A percentile compares a stretch with the other conserved stretches of the same genome.
phyloP scores from a whole-genome alignment of 2,329 filamentous ascomycete species.

The Macrophomina phaseolina region DNA sequence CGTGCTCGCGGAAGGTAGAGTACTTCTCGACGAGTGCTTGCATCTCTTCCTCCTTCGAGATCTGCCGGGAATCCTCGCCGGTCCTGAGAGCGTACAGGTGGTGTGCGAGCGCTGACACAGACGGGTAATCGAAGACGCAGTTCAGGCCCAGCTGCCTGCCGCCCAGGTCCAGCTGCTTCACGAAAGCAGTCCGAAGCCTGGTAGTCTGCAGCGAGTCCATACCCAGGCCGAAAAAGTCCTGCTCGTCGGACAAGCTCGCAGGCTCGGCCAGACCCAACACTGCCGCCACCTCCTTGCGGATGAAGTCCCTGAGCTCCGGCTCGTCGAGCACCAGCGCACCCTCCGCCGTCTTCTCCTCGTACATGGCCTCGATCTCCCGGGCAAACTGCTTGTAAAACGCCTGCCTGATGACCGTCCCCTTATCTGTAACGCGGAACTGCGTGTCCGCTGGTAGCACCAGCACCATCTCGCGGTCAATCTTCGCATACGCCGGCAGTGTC shows the following conservation, averaged over 20 bases:
- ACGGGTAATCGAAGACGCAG: conserved; percentile 64
- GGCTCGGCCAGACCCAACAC: conserved; percentile 32
- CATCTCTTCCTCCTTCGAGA: conserved; percentile 53
- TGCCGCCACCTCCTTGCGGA: conserved; percentile 33
- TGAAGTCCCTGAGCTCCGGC: conserved; percentile 41
- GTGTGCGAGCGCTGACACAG: conserved; percentile 52
- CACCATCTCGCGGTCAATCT: conserved; percentile 62
- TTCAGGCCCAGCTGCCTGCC: conserved; percentile 58
- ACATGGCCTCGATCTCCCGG: conserved; percentile 54
- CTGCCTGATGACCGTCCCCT: conserved; percentile 62
- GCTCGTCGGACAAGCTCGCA: conserved; percentile 28
- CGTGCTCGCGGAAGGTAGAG: conserved; percentile 43
- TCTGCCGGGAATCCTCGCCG: conserved; percentile 41
- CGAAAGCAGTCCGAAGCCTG: conserved; percentile 59
- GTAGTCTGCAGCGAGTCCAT: conserved; percentile 66
- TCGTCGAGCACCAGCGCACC: conserved; percentile 35
- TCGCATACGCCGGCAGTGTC: conserved; percentile 58
- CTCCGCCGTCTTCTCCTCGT: conserved; percentile 38
- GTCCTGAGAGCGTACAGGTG: conserved; percentile 53
- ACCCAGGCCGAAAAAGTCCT: conserved; percentile 64
- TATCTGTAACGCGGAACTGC: conserved; percentile 60
- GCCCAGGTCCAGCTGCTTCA: conserved; percentile 57
- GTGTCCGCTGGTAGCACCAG: conserved; percentile 53
- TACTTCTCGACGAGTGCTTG: conserved; percentile 53
- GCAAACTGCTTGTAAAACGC: conserved; percentile 58